Conservation (phyloP, 2,329 filamentous ascomycete species). For the Cladophialophora yegresii region DNA sequence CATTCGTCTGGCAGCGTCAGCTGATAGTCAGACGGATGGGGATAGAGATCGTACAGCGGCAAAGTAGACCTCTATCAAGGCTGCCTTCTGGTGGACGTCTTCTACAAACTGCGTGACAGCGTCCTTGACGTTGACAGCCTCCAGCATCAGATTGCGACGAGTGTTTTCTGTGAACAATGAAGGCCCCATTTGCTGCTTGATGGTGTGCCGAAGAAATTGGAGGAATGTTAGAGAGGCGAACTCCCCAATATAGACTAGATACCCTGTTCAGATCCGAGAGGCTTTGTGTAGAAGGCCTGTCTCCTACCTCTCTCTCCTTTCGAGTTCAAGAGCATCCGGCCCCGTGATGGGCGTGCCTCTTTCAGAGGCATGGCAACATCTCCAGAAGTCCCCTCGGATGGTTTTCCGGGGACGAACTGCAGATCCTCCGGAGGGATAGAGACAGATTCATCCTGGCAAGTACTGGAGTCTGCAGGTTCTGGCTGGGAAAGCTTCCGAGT, state of each 20-base stretch:
- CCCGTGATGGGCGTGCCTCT: slow-evolving; percentile 38
- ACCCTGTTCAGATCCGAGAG: not conserved
- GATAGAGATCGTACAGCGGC: slow-evolving; percentile 35
- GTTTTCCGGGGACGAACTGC: not conserved
- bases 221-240: slow-evolving; percentile 59
- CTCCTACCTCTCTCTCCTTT: slow-evolving; percentile 54
- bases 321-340: slow-evolving; percentile 55
- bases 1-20: slow-evolving; percentile 42
- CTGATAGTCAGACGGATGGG: no score
- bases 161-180: slow-evolving; percentile 57
- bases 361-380: slow-evolving; percentile 1
- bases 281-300: not conserved
- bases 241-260: slow-evolving; percentile 53
- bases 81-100: slow-evolving; percentile 41
- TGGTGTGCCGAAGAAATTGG: slow-evolving; percentile 53
- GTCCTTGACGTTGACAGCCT: slow-evolving; percentile 48
- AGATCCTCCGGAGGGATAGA: not conserved
- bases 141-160: slow-evolving; percentile 57
- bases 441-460: not conserved
- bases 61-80: slow-evolving; percentile 41
- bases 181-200: slow-evolving; percentile 56
- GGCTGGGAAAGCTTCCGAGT: not conserved
- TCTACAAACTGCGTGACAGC: slow-evolving; percentile 41
- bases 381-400: not conserved
- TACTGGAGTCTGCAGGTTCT: not conserved